Base-by-base conservation (phyloP, 768 basidiomycete species). In the Coprinopsis marcescibilis region DNA sequence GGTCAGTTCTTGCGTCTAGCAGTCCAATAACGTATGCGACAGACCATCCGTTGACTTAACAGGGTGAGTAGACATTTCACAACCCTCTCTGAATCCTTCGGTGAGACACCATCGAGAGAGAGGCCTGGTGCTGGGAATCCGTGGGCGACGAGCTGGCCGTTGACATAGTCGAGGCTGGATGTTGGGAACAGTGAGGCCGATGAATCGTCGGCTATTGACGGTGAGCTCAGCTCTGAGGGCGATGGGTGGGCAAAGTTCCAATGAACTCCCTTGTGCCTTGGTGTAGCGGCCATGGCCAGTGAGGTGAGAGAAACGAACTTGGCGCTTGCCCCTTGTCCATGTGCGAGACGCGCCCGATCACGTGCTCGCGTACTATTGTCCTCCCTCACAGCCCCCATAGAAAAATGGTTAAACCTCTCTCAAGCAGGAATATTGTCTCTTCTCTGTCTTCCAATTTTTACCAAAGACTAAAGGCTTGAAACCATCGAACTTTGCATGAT, bases 101-200 rank as follows among this genome's bases (percentile, higher is more conserved):
- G 71, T 0, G 77, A 70, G 11, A 84, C 63, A 0, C 84, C 83
- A 0, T 86, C 85, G 29, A 92, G 66, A 11, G 70, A 78, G 15
- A 92, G 63, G 0, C 89, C 89, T 0, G 82, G 79, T 1, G 72
- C 57, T 8, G 76, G 57, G 54, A 86, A 92, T 6, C 90, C 90
- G 66, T 92, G 89, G 2, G 89, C 83, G 39, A 88, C 64, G 4
- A 93, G 76, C 54, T 93, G 90, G 15, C 83, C 69, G 58, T 90
- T 92, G 58, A 91, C 73, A 58, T 86, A 90, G 48, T 89, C 82
- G 20, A 89, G 61, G 48, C 76, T 84, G 3, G 84, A 84, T 5
- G 78, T 68, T 19, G 76, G 77, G 23, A 70, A 61, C 0, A 73
- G 75, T 0, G 73, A 74, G 1, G 72, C 72, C 3, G 72, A 63